A percentile compares a stretch with the other conserved stretches of the same genome.
Evolutionary conservation across 495 filamentous ascomycete species (phyloP).

Genomic region (Penicillium robsamsonii): DNA sequence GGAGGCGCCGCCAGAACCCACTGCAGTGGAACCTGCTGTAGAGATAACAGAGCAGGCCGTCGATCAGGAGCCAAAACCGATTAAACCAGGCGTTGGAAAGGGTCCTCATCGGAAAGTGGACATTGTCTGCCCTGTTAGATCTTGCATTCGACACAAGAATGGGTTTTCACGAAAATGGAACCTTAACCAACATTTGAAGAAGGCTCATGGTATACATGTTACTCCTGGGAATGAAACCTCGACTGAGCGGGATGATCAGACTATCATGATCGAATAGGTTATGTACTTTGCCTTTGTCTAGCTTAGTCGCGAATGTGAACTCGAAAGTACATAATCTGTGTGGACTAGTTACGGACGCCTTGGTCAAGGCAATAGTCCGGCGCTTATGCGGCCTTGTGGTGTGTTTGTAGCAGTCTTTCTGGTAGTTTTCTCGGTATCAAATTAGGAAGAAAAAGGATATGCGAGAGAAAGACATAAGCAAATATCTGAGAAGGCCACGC

Average conservation of each 20-base stretch:
- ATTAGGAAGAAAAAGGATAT: too few species aligned
- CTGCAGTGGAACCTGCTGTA: background rate
- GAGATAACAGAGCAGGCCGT: background rate
- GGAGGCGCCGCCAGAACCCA: background rate
- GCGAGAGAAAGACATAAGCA: too few species aligned
- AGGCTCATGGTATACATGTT: slow-evolving; percentile 30
- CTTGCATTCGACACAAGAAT: slow-evolving; percentile 30
- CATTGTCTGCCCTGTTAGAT: slow-evolving; percentile 34
- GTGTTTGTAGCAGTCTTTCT: too few species aligned
- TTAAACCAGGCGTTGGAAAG: slow-evolving; percentile 22
- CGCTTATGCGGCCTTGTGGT: too few species aligned
- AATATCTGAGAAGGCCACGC: too few species aligned
- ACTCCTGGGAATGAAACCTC: slow-evolving; percentile 5
- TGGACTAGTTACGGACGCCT: too few species aligned
- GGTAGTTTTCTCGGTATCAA: too few species aligned
- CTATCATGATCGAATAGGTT: slow-evolving; percentile 14
- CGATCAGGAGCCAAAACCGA: background rate
- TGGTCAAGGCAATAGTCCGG: too few species aligned
- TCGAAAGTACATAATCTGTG: too few species aligned
- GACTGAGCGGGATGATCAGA: slow-evolving; percentile 3
- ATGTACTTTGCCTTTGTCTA: background rate
- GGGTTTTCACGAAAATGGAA: slow-evolving; percentile 43
- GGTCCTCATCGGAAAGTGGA: slow-evolving; percentile 31
- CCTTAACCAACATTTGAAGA: slow-evolving; percentile 39
- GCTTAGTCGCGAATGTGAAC: background rate